A percentile compares a stretch with the other conserved stretches of the same genome.
Conservation (phyloP, 1,284 basidiomycete species). For the Meira nashicola region DNA sequence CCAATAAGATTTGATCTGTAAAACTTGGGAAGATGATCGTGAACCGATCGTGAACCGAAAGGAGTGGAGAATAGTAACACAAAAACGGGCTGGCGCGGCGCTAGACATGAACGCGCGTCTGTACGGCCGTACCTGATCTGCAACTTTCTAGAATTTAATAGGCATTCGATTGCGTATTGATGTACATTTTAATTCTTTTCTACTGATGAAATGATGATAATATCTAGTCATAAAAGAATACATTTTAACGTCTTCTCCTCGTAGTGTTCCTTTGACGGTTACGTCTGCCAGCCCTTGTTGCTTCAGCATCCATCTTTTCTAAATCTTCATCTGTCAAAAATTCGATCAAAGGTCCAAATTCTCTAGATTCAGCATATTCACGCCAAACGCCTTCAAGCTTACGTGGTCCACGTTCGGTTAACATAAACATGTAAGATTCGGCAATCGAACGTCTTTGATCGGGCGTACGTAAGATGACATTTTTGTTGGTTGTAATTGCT, state of each 20-base stretch:
- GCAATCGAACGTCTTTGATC: constrained; percentile 5
- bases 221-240: too few species aligned
- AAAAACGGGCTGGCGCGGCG: background rate
- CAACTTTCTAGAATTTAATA: too few species aligned
- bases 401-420: constrained; percentile 63
- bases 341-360: constrained; percentile 84
- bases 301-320: constrained; percentile 4
- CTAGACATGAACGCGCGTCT: too few species aligned
- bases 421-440: background rate
- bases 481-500: background rate
- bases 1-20: background rate
- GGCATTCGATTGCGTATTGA: too few species aligned
- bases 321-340: constrained; percentile 83
- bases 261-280: background rate
- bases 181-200: too few species aligned
- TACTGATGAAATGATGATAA: too few species aligned
- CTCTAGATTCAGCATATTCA: constrained; percentile 86
- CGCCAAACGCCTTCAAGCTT: constrained; percentile 84
- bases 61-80: background rate
- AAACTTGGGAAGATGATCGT: background rate
- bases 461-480: background rate
- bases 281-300: constrained; percentile 55
- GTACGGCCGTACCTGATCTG: too few species aligned
- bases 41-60: background rate
- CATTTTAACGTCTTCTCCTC: background rate